Base-by-base conservation (phyloP, 2,329 filamentous ascomycete species). In the Seiridium unicorne region DNA sequence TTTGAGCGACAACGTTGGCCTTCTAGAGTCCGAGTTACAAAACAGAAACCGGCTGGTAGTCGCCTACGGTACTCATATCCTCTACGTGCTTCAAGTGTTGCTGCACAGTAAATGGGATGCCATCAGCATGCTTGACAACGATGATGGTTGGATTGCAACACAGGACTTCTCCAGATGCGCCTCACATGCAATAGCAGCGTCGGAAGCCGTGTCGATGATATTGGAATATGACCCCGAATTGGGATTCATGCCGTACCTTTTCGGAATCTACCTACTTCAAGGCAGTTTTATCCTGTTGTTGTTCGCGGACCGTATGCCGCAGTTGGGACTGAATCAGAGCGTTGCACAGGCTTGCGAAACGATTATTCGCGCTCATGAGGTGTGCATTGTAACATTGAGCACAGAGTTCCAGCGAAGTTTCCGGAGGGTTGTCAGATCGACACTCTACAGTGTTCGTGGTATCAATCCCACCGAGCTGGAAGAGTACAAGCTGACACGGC, bases 241-340 rank as follows among this genome's bases (percentile, higher is more conserved):
- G 9, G 51, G 26, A 9, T 54, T 54, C 13, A 54, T 54, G 34
- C 51, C 51, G n/a, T 54, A 54, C 7, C 36, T 54, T 8, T 54
- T 54, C 35, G 51, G 51, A 5, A 54, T 54, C 5, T 54, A 54
- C 8, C 35, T 54, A 9, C 51, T 54, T 1, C 51, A 54, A 7
- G 51, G 51, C 13, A 54, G 51, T 42, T 54, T 54, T 26, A 54
- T 54, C 5, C n/a, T 54, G 13, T 3, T 54, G 35, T 34, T 54
- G 34, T 54, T 54, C 18, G 51, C 51, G 9, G 51, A 54, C 35
- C 51, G 51, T 26, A 54, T 54, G 51, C 51, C 51, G 35, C 51
- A 40, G n/a, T 18, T 54, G 2, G 51, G 51, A 3, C 35, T 54
- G 35, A 54, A 54, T 8, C 31, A 54, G 51, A 36, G 31, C 5